Percentiles rank a stretch among this genome's conserved stretches.
phyloP scores from a whole-genome alignment of 2,329 filamentous ascomycete genomes.

The Aspergillus carbonarius region DNA sequence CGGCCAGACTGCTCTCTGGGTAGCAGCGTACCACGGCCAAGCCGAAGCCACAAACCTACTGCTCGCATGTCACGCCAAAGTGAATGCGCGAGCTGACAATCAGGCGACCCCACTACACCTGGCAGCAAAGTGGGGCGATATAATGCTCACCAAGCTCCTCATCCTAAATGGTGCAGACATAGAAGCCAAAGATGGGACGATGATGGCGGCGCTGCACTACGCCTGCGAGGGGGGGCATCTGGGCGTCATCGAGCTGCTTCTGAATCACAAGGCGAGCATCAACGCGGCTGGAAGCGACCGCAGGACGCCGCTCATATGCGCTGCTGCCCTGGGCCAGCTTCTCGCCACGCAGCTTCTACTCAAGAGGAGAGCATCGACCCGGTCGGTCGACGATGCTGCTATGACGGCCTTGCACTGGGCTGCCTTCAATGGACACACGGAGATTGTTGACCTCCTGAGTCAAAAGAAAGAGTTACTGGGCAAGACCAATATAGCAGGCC shows the following conservation, averaged over 20 bases:
- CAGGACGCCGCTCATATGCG: constrained; percentile 39
- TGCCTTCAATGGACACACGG: constrained; percentile 39
- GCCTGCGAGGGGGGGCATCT: constrained; percentile 33
- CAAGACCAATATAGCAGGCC: constrained; percentile 29
- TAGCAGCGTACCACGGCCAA: constrained; percentile 38
- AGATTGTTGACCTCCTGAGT: constrained; percentile 34
- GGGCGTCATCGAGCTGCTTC: constrained; percentile 28
- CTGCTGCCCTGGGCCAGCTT: constrained; percentile 32
- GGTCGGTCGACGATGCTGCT: constrained; percentile 30
- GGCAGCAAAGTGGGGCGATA: constrained; percentile 35
- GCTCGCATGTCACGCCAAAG: constrained; percentile 32
- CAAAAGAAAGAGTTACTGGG: constrained; percentile 30
- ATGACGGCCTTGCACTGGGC: constrained; percentile 44
- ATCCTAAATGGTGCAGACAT: constrained; percentile 33
- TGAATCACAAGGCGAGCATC: constrained; percentile 34
- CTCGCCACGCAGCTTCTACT: constrained; percentile 31
- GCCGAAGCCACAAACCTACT: constrained; percentile 33
- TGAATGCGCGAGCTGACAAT: constrained; percentile 35
- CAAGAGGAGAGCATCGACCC: constrained; percentile 31
- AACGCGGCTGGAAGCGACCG: constrained; percentile 31
- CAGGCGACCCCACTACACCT: constrained; percentile 37
- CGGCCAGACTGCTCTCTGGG: constrained; percentile 37
- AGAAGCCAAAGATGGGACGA: constrained; percentile 36
- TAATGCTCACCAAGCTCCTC: constrained; percentile 34
- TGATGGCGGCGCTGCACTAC: constrained; percentile 40